Base-by-base conservation (phyloP, 805 yeast species). In the Cyberlindnera maritima region DNA sequence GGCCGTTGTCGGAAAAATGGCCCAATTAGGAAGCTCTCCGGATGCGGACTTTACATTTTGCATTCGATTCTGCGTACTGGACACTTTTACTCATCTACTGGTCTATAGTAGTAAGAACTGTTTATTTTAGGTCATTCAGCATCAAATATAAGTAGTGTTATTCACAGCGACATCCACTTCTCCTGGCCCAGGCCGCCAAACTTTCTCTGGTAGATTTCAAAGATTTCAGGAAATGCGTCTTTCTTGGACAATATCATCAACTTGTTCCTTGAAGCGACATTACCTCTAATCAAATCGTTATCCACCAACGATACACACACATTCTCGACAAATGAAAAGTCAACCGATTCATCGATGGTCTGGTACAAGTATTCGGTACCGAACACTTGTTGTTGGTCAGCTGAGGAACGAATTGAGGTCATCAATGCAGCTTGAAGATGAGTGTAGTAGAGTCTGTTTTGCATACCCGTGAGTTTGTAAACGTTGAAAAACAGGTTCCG, bases 201-300 rank as follows among this genome's bases (percentile, higher is more conserved):
- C 31, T 46, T 48, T 11, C 17, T 17, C 19, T 39, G 17, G 20
- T 67, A 62, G 10, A 45, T 36, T 4, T 49, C 46, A 39, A 43
- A 56, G 3, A 60, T 52, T 12, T 56, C 49, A 1, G 80, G 75
- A 52, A 77, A 77, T 2, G 74, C 74, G 19, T 67, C 68, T 10
- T 64, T 60, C 44, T 69, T 75, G 25, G 77, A 70, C 10, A 76
- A 58, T 0, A 77, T 66, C 3, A 73, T 65, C 4, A 67, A 62
- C 35, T 71, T 63, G 10, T 67, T 58, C 31, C 71, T 60, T 1
- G 78, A 68, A 31, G 71, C 65, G 0, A 79, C 56, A 48, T 80
- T 80, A 0, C 82, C 85, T 50, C 73, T 77, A 31, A 81, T 54
- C 15, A 79, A 58, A 46, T 75, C 77, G 47, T 76, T 77, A 50